Percentiles rank a stretch among this genome's conserved stretches.
Evolutionary conservation across 805 yeast genomes (phyloP).

Genomic region (Martiniozyma abietophila): DNA sequence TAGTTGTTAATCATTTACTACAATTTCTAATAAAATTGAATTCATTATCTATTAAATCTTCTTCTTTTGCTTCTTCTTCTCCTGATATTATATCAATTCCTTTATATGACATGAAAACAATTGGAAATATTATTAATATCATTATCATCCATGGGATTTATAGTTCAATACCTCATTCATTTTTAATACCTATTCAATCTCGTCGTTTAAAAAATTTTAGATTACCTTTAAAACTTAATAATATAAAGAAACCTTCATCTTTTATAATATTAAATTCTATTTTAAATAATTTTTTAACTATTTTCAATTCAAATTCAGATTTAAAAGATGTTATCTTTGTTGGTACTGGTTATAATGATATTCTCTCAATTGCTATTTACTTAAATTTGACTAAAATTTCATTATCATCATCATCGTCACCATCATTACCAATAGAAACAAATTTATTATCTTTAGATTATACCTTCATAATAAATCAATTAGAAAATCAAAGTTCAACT

Average conservation of each 20-base stretch:
- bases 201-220: constrained; percentile 45
- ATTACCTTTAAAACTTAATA: constrained; percentile 18
- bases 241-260: constrained; percentile 14
- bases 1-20: constrained; percentile 30
- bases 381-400: constrained; percentile 16
- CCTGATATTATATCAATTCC: constrained; percentile 67
- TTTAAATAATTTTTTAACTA: constrained; percentile 24
- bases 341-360: constrained; percentile 62
- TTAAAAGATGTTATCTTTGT: constrained; percentile 44
- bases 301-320: constrained; percentile 37
- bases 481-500: constrained; percentile 48
- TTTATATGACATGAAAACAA: constrained; percentile 71
- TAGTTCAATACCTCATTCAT: constrained; percentile 44
- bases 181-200: constrained; percentile 57
- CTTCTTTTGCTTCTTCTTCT: no score
- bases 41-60: constrained; percentile 25
- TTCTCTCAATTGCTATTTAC: constrained; percentile 42
- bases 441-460: no score
- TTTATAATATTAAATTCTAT: constrained; percentile 15
- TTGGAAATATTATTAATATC: constrained; percentile 54
- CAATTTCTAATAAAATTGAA: constrained; percentile 32
- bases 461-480: no score
- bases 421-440: no score
- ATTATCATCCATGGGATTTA: constrained; percentile 66
- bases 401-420: constrained; percentile 12